Base-by-base conservation (phyloP, 106 monocot genomes). In the Posidonia australis region DNA sequence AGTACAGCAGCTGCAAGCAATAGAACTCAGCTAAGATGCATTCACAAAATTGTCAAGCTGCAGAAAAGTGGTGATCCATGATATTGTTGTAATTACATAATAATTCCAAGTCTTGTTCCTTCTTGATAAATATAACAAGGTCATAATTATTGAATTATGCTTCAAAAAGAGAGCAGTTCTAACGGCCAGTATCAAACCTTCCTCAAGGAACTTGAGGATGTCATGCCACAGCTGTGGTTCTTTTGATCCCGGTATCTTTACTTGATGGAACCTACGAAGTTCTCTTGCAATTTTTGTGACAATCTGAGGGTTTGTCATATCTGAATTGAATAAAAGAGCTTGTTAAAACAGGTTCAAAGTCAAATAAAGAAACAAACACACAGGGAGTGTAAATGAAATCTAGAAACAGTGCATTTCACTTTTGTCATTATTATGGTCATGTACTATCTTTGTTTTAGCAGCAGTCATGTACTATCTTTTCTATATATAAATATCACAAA, bases 201-300 rank as follows among this genome's bases (percentile, higher is more conserved):
- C 67, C 51, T 82, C 70, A 22, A 90, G 57, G 62, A 96, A 96
- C 65, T 81, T 96, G 51, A 53, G 78, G 46, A 87, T 70, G 75
- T 87, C 90, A 63, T 70, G 76, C 96, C 96, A 96, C 47, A 96
- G 64, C 66, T 90, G 87, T 74, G 96, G 84, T 67, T 85, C 84
- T 78, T 57, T 90, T 44, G 87, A 78, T 60, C 84, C 80, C 27
- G 84, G 82, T 74, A 96, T 78, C 22, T 79, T 80, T 60, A 90
- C 75, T 62, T 85, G 80, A 76, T 96, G 96, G 64, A 96, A 96
- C 64, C 65, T 84, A 24, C 29, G 63, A 26, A 96, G 84, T 52
- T 90, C 70, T 21, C 67, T 77, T 51, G 90, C 96, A 78, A 96
- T 96, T 60, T 84, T 80, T 64, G 82, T 67, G 62, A 87, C 82